A percentile compares a stretch with the other conserved stretches of the same genome.
Conservation (phyloP, 1,139 yeast genomes). For the Suhomyces anneliseae region DNA sequence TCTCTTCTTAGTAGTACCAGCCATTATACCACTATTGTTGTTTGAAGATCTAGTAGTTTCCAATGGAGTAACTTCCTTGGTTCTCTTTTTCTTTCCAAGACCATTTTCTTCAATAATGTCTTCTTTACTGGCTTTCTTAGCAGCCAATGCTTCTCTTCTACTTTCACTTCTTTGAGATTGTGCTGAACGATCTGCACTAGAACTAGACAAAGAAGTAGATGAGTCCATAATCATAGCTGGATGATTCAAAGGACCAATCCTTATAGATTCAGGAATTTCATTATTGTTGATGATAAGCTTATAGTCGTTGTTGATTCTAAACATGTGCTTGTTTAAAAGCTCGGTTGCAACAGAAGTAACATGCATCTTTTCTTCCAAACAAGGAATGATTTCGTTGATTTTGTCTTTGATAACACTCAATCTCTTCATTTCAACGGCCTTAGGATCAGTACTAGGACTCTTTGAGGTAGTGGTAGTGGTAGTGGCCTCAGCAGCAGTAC, state of each 20-base stretch:
- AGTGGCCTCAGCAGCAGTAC: too few species aligned
- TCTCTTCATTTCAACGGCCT: slow-evolving; percentile 14
- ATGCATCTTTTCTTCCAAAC: slow-evolving; percentile 95
- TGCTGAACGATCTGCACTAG: slow-evolving; percentile 49
- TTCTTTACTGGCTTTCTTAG: slow-evolving; percentile 59
- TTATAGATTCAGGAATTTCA: slow-evolving; percentile 66
- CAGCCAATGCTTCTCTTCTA: slow-evolving; percentile 90
- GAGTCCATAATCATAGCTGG: slow-evolving; percentile 79
- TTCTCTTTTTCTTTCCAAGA: slow-evolving; percentile 27
- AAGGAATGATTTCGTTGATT: slow-evolving; percentile 78
- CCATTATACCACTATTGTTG: slow-evolving; percentile 4
- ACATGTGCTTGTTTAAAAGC: slow-evolving; percentile 64
- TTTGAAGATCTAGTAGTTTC: slow-evolving; percentile 7
- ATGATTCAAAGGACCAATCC: slow-evolving; percentile 78
- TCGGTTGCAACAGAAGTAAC: slow-evolving; percentile 92
- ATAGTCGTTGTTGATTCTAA: slow-evolving; percentile 77
- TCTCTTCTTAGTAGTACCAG: slow-evolving; percentile 18
- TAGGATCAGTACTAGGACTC: not conserved
- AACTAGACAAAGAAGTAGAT: slow-evolving; percentile 37
- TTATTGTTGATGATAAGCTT: slow-evolving; percentile 65
- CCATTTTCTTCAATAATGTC: slow-evolving; percentile 37
- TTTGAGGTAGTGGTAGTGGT: not conserved
- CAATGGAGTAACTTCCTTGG: slow-evolving; percentile 21
- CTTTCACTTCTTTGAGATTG: slow-evolving; percentile 78
- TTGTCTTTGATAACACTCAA: slow-evolving; percentile 42